Evolutionary conservation across 2,329 filamentous ascomycete genomes (phyloP).

Genomic region (Hymenoscyphus infarciens): DNA sequence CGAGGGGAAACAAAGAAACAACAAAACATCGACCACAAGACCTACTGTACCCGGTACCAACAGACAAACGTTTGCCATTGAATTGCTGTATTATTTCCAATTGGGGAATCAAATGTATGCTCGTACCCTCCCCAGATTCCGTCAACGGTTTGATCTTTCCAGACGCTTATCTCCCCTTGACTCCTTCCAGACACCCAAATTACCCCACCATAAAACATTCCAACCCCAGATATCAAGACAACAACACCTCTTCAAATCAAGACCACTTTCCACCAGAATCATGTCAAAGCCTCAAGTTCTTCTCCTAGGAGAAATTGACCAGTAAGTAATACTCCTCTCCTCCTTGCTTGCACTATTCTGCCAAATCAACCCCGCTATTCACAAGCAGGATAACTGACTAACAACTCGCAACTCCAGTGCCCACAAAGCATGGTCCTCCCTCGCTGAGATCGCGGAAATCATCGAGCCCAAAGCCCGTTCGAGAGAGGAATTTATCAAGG

Average conservation of each 20-base stretch:
- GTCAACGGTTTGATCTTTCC: neutral
- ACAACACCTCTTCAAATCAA: constrained; percentile 1
- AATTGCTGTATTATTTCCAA: no score
- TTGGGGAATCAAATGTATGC: no score
- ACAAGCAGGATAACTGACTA: constrained; percentile 7
- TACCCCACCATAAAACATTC: constrained; percentile 26
- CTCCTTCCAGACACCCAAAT: constrained; percentile 23
- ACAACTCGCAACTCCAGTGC: constrained; percentile 47
- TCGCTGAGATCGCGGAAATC: constrained; percentile 62
- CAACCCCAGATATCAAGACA: constrained; percentile 5
- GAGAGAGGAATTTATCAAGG: constrained; percentile 64
- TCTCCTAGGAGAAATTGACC: constrained; percentile 58
- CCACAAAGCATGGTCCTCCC: constrained; percentile 58
- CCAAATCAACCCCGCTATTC: neutral
- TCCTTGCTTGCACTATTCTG: neutral
- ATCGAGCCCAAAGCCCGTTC: constrained; percentile 57
- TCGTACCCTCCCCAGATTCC: neutral
- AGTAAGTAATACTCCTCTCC: constrained; percentile 45
- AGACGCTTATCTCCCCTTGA: constrained; percentile 18
- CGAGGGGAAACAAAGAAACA: no score
- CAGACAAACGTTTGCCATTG: no score
- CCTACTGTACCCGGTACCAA: no score
- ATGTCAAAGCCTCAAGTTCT: constrained; percentile 55
- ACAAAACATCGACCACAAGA: no score
- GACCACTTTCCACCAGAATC: constrained; percentile 11